A percentile compares a stretch with the other conserved stretches of the same genome.
Conservation (phyloP, 1,139 yeast species). For the Debaryomyces singareniensis region DNA sequence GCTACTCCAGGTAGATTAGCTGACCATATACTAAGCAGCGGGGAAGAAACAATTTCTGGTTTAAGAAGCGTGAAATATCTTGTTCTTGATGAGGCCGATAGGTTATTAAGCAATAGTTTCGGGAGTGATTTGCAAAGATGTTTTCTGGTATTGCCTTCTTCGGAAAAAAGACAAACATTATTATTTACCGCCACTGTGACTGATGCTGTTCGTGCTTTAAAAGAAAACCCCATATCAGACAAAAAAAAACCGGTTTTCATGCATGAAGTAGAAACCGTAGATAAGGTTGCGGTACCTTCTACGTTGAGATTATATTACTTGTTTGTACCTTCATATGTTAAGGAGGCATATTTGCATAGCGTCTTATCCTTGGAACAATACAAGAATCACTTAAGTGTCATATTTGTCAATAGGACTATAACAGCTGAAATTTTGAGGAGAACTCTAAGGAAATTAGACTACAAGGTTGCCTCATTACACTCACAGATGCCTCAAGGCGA, state of each 20-base stretch:
- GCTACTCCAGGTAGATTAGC: slow-evolving; percentile 98
- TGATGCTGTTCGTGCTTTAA: slow-evolving; percentile 78
- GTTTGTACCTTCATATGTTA: slow-evolving; percentile 74
- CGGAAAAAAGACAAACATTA: slow-evolving; percentile 74
- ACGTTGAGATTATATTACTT: slow-evolving; percentile 54
- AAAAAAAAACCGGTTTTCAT: slow-evolving; percentile 66
- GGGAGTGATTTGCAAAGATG: slow-evolving; percentile 73
- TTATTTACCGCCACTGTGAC: slow-evolving; percentile 95
- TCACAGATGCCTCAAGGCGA: slow-evolving; percentile 94
- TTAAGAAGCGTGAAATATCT: slow-evolving; percentile 69
- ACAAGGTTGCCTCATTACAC: slow-evolving; percentile 83
- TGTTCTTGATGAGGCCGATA: slow-evolving; percentile 95
- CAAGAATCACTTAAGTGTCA: slow-evolving; percentile 63
- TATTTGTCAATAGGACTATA: slow-evolving; percentile 84
- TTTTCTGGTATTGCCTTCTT: slow-evolving; percentile 61
- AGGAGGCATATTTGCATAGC: slow-evolving; percentile 79
- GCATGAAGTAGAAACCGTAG: slow-evolving; percentile 75
- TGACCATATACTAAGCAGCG: slow-evolving; percentile 82
- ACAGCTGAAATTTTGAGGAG: slow-evolving; percentile 86
- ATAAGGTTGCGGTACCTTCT: slow-evolving; percentile 71
- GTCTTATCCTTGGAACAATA: slow-evolving; percentile 59
- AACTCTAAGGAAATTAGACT: slow-evolving; percentile 63
- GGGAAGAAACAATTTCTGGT: slow-evolving; percentile 82
- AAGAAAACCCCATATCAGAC: slow-evolving; percentile 56
- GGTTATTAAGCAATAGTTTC: slow-evolving; percentile 78